These are phyloP conservation scores for Capsella rubella DNA, from an alignment of 441 rosid genomes.

Conservation along the genomic window DNA sequence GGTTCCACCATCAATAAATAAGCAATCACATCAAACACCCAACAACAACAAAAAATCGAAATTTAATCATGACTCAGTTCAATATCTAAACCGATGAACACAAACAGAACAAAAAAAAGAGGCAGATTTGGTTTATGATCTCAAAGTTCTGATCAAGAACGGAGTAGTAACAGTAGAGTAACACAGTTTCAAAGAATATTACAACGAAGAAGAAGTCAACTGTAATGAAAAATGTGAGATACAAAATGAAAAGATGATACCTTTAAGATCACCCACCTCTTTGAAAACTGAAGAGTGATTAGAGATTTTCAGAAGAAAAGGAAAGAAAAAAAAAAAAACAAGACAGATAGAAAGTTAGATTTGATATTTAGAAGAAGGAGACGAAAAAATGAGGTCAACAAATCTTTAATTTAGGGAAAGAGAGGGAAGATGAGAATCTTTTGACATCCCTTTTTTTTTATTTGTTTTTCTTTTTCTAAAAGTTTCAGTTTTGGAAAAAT, in stretches of 20 bases:
- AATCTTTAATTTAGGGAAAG: slow-evolving; percentile 5
- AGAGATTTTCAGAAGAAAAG: slow-evolving; percentile 21
- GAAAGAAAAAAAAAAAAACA: not conserved
- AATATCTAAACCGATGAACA: not conserved
- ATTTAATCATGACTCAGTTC: slow-evolving; percentile 11
- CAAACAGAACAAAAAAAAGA: not conserved
- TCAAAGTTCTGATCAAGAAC: slow-evolving; percentile 20
- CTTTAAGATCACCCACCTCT: slow-evolving; percentile 34
- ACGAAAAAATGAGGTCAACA: not conserved
- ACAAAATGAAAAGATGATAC: slow-evolving; percentile 40
- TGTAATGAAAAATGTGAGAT: slow-evolving; percentile 21
- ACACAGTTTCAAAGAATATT: not conserved
- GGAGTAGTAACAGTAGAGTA: not conserved
- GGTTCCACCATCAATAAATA: slow-evolving; percentile 7
- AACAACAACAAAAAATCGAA: slow-evolving; percentile 2
- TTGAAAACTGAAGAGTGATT: slow-evolving; percentile 17
- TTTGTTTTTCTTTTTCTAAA: too few species aligned
- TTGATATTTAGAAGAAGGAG: not conserved
- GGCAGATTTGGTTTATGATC: slow-evolving; percentile 35
- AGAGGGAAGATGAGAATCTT: slow-evolving; percentile 36
- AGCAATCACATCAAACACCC: slow-evolving; percentile 24
- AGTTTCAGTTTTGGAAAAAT: not conserved
- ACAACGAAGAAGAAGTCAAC: slow-evolving; percentile 30
- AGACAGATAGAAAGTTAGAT: slow-evolving; percentile 23
- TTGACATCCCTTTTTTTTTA: slow-evolving; percentile 20